phyloP scores from a whole-genome alignment of 2,329 filamentous ascomycete species.

The Xylariaceae sp. region DNA sequence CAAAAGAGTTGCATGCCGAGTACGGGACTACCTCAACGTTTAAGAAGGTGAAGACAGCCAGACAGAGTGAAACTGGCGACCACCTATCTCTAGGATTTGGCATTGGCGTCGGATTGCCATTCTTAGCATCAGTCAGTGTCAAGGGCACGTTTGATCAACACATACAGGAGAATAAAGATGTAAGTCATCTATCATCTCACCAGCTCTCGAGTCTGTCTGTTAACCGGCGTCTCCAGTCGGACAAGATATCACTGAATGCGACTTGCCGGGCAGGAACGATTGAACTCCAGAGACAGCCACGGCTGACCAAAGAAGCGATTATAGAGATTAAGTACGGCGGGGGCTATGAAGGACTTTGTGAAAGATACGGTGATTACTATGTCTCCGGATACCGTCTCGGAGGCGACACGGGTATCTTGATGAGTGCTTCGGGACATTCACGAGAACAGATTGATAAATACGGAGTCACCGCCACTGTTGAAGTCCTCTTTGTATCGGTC shows the following conservation, averaged over 20 bases:
- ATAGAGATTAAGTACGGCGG: constrained; percentile 1
- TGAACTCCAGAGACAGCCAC: constrained; percentile 1
- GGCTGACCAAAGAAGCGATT: background rate
- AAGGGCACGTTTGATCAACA: constrained; percentile 1
- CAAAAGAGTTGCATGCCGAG: constrained; percentile 1
- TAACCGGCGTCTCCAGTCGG: background rate
- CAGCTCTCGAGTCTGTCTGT: too few species aligned
- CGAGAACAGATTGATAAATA: background rate
- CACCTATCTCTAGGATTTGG: background rate
- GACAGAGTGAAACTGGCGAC: background rate
- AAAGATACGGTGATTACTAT: background rate
- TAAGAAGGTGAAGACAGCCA: background rate
- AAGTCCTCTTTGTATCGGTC: background rate
- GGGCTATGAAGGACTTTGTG: background rate
- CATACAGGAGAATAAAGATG: constrained; percentile 1
- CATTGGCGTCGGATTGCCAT: background rate
- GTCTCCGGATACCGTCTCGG: background rate
- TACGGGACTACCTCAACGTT: background rate
- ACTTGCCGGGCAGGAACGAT: background rate
- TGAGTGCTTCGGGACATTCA: background rate
- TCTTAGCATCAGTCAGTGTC: background rate
- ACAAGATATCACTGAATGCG: background rate
- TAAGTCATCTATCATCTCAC: background rate
- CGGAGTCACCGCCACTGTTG: background rate
- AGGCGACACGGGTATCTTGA: constrained; percentile 1